Evolutionary conservation across 805 yeast genomes (phyloP), one percentile per base, ranked within the genome.

Genomic region (Kodamaea leandrae): DNA sequence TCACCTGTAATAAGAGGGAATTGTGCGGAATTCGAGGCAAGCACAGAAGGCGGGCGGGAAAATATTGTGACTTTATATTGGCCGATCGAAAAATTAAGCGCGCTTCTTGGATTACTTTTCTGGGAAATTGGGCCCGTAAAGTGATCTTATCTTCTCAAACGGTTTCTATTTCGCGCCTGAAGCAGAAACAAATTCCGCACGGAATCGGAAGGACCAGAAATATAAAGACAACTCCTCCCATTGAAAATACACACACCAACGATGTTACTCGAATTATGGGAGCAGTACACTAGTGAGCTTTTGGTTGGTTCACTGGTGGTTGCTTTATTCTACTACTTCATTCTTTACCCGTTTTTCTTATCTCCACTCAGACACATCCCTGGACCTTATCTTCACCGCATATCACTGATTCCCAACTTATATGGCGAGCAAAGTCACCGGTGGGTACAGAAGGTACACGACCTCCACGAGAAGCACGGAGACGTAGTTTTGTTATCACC

Each of bases 401-500:
- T 79, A 12, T 58, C 81, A 1, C 54, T 55, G 16, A 40, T 62
- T 10, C 63, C 62, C 13, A 52, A 63, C 3, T 56, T 66, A 26
- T 51, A 63, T 30, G 60, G 66, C 21, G 69, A 74, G 44, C 66
- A 85, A 41, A 78, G 71, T 45, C 61, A 63, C 23, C 64, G 61
- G 26, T 68, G 73, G 72, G 55, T 64, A 13, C 29, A 46, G 14
- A 47, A 43, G 6, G 74, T 82, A 2, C 74, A 78, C 42, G 28
- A 53, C 3, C 59, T 82, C 43, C 90, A 83, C 51, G 35, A 54
- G 34, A 55, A 62, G 43, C 80, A 80, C 50, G 90, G 89, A 1
- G 73, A 82, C 6, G 76, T 82, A 3, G 79, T 83, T 4, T 64
- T 83, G 16, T 58, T 83, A 10, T 71, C 79, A 1, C 88, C 89